Conservation (phyloP, 345 rosid genomes). For the Aquilaria malaccensis region DNA sequence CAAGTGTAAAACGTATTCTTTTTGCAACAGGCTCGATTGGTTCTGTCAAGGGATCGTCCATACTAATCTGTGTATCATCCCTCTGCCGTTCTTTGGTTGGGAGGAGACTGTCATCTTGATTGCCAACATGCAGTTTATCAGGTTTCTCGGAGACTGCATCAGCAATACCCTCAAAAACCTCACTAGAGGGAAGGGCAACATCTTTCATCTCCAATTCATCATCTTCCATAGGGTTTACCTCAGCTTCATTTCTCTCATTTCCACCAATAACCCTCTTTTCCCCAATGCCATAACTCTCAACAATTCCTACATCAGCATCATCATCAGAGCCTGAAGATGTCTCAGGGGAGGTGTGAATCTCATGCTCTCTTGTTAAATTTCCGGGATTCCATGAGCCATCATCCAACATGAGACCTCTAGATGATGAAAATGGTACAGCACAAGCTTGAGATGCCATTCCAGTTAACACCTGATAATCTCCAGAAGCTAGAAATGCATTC, state of each 20-base stretch:
- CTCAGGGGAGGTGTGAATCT: constrained; percentile 29
- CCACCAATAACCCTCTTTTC: constrained; percentile 14
- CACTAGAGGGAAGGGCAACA: constrained; percentile 16
- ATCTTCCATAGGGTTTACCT: constrained; percentile 22
- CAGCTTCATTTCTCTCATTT: constrained; percentile 17
- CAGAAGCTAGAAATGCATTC: constrained; percentile 46
- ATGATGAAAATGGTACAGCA: constrained; percentile 21
- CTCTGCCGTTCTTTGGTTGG: constrained; percentile 13
- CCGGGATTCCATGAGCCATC: constrained; percentile 51
- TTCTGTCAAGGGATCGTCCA: constrained; percentile 14
- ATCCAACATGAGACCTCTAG: constrained; percentile 31
- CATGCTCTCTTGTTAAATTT: constrained; percentile 29
- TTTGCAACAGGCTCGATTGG: constrained; percentile 47
- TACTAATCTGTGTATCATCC: constrained; percentile 4
- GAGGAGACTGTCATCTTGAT: constrained; percentile 6
- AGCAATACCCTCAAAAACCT: constrained; percentile 23
- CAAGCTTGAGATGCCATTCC: constrained; percentile 31
- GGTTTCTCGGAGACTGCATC: constrained; percentile 17
- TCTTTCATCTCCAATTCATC: constrained; percentile 10
- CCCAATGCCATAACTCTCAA: constrained; percentile 26
- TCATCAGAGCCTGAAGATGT: constrained; percentile 34
- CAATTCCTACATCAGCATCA: constrained; percentile 51
- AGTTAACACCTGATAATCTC: constrained; percentile 41
- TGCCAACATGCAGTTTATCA: constrained; percentile 11
- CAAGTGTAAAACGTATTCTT: constrained; percentile 37